Base-by-base conservation (phyloP, 2,329 filamentous ascomycete genomes). In the Nemania diffusa region DNA sequence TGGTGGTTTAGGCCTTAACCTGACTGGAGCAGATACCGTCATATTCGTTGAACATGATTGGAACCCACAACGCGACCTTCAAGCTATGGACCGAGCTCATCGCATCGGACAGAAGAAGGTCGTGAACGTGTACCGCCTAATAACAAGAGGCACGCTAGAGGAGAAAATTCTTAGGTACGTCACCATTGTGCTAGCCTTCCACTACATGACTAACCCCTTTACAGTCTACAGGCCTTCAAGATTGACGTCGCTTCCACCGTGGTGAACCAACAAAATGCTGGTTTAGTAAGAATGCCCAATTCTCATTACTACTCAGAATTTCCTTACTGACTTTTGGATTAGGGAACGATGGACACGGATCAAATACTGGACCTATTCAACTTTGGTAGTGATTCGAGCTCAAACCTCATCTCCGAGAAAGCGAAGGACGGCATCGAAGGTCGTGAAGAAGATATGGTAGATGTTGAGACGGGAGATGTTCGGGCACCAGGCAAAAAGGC, bases 41-140 rank as follows among this genome's bases (percentile, higher is more conserved):
- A 99, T 99, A 74, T 99, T 99, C 76, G 97, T 99, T 32, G 96
- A 99, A 81, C 97, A 99, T 80, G 96, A 99, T 80, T 99, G 96
- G 96, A 99, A 99, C 78, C 96, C 96, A 34, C 96, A 99, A 78
- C 97, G 97, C 80, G 96, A 99, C 80, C 88, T 99, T 73, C 96
- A 99, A 78, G 96, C 96, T 72, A 99, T 99, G 96, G 96, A 99
- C 78, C 93, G 96, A 67, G 96, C 96, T 8, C 96, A 99, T 84
- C 91, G 96, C 73, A 98, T 99, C 75, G 96, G 96, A 1, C 96
- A 99, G 83, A 99, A 99, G 89, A 99, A 98, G 87, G 96, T 98
- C 42, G 96, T 99, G 73, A 99, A 99, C 77, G 96, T 99, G 17
- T 99, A 99, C 81, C 93, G 96, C 26, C 86, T 99, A 72, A 96